Conservation (phyloP, 306 rosid genomes). For the Astragalus glycyphyllos region DNA sequence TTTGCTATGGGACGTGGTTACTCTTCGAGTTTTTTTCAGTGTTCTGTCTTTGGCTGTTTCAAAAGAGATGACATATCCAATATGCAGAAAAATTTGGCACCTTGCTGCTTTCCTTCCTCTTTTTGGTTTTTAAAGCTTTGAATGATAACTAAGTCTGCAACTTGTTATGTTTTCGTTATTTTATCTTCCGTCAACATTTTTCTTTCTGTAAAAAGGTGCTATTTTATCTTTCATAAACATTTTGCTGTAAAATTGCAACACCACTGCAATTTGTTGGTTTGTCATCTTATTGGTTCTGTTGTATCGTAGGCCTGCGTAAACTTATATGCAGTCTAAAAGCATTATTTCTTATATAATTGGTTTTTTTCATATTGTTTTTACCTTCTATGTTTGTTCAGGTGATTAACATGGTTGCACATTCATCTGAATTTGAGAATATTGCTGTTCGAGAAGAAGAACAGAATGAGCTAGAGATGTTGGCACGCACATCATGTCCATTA, state of each 20-base stretch:
- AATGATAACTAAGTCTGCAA: neutral
- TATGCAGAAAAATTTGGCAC: constrained; percentile 26
- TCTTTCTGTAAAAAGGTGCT: neutral
- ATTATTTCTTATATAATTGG: constrained; percentile 8
- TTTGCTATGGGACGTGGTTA: constrained; percentile 6
- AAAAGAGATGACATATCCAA: neutral
- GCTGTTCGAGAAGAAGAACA: constrained; percentile 98
- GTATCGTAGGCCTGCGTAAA: constrained; percentile 12
- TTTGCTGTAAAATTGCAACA: constrained; percentile 25
- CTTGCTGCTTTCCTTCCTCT: constrained; percentile 12
- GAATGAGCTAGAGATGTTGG: constrained; percentile 87
- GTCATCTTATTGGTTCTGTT: constrained; percentile 16
- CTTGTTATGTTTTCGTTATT: neutral
- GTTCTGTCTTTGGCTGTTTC: constrained; percentile 26
- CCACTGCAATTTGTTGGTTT: constrained; percentile 1
- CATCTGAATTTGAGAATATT: constrained; percentile 96
- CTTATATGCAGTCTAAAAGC: neutral
- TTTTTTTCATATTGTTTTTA: constrained; percentile 16
- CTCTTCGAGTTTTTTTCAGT: constrained; percentile 2
- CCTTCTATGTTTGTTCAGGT: constrained; percentile 60
- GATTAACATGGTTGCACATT: constrained; percentile 90
- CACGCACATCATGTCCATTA: constrained; percentile 76
- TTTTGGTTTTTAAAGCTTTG: neutral
- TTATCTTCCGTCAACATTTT: neutral
- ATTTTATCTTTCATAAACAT: neutral